A percentile compares a stretch with the other conserved stretches of the same genome.
phyloP scores from a whole-genome alignment of 1,284 basidiomycete species.

The Ceraceosorus guamensis region DNA sequence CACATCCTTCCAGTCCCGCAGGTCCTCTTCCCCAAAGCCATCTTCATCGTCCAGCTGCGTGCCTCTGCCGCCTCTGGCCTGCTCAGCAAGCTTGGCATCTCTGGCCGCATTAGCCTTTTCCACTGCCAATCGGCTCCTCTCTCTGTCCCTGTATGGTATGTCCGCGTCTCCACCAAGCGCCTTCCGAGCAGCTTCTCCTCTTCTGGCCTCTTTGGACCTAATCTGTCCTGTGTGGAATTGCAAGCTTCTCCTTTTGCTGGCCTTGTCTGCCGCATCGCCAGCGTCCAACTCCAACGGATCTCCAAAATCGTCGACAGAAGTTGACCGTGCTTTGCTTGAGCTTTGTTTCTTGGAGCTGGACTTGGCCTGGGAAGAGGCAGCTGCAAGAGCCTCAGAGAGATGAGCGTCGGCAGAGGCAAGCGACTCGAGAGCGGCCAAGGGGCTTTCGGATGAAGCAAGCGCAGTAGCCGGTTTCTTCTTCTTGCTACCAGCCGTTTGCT shows the following conservation, averaged over 20 bases:
- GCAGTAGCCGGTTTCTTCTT: constrained; percentile 9
- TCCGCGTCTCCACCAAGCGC: constrained; percentile 42
- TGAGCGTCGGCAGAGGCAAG: constrained; percentile 5
- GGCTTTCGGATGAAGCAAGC: constrained; percentile 22
- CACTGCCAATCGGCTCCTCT: constrained; percentile 37
- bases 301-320: constrained; percentile 24
- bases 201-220: constrained; percentile 20
- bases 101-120: constrained; percentile 34
- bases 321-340: constrained; percentile 2
- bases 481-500: background rate
- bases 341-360: constrained; percentile 5
- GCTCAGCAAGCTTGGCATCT: constrained; percentile 19
- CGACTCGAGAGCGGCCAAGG: constrained; percentile 17
- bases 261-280: constrained; percentile 36
- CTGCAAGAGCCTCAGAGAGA: background rate
- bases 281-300: constrained; percentile 35
- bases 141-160: constrained; percentile 45
- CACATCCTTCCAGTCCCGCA: constrained; percentile 38
- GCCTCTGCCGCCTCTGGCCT: background rate
- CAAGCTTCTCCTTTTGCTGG: constrained; percentile 26
- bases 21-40: constrained; percentile 37
- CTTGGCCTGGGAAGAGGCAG: background rate
- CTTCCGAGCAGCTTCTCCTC: constrained; percentile 23
- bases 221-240: constrained; percentile 42
- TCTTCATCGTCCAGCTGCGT: constrained; percentile 20